phyloP scores from a whole-genome alignment of 352 stramenopile genomes.

The Phytophthora quininea region DNA sequence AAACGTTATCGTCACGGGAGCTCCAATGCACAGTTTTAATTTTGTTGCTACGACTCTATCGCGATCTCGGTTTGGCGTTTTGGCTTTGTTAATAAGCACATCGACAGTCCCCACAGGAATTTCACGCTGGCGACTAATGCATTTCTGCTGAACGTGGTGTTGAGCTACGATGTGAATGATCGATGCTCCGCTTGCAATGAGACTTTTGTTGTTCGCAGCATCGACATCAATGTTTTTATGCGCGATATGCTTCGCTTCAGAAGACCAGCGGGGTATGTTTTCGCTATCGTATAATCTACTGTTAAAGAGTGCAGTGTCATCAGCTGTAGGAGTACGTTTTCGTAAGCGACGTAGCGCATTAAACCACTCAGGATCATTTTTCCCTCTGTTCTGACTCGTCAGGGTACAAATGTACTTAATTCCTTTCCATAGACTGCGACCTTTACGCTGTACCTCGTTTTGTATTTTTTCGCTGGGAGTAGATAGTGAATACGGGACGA shows the following conservation, averaged over 20 bases:
- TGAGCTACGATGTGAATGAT: neutral
- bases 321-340: neutral
- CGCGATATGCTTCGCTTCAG: neutral
- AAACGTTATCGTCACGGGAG: neutral
- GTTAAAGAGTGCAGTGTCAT: neutral
- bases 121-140: neutral
- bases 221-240: neutral
- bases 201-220: neutral
- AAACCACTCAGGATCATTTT: conserved; percentile 2
- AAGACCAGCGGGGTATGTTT: neutral
- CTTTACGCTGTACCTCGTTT: neutral
- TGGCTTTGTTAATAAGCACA: neutral
- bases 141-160: neutral
- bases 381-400: neutral
- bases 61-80: neutral
- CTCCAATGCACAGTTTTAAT: neutral
- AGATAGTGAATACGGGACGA: neutral
- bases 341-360: neutral
- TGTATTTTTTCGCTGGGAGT: neutral
- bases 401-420: neutral
- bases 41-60: neutral
- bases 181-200: neutral
- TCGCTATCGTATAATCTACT: neutral
- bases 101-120: neutral
- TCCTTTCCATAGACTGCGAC: neutral